Conservation (phyloP, 495 filamentous ascomycete genomes). For the Pseudevernia furfuracea region DNA sequence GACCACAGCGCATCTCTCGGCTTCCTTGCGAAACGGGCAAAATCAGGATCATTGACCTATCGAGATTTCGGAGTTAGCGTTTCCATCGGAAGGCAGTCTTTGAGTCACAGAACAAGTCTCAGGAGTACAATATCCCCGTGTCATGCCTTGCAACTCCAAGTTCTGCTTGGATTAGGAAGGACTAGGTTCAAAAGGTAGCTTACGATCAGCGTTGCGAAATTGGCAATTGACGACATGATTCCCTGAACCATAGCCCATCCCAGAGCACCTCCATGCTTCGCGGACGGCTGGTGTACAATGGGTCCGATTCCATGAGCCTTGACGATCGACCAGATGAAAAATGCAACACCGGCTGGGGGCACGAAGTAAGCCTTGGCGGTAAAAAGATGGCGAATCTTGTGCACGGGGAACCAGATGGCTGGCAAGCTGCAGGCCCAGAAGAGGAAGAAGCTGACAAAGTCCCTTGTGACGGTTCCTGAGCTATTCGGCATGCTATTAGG, state of each 20-base stretch:
- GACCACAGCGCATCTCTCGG: slow-evolving; percentile 83
- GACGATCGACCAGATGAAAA: slow-evolving; percentile 85
- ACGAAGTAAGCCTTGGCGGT: slow-evolving; percentile 86
- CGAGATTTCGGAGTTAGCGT: background rate
- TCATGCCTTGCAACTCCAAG: background rate
- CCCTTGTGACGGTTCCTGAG: slow-evolving; percentile 66
- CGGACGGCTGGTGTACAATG: slow-evolving; percentile 65
- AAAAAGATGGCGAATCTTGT: slow-evolving; percentile 70
- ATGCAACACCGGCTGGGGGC: slow-evolving; percentile 72
- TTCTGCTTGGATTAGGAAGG: background rate
- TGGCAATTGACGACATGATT: slow-evolving; percentile 84
- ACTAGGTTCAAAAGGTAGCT: slow-evolving; percentile 19
- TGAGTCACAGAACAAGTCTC: background rate
- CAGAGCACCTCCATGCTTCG: slow-evolving; percentile 56
- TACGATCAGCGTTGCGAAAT: slow-evolving; percentile 82
- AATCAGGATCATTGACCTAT: slow-evolving; percentile 72
- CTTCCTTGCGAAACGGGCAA: slow-evolving; percentile 74
- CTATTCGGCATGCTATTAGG: slow-evolving; percentile 58
- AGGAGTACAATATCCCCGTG: background rate
- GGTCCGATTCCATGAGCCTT: slow-evolving; percentile 79
- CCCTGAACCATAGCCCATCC: slow-evolving; percentile 77
- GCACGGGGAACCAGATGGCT: slow-evolving; percentile 66
- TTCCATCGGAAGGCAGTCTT: background rate
- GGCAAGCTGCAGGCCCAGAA: slow-evolving; percentile 79
- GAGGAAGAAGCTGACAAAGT: slow-evolving; percentile 73